Conservation (phyloP, 257 asterid genomes). For the Solanum virginianum region DNA sequence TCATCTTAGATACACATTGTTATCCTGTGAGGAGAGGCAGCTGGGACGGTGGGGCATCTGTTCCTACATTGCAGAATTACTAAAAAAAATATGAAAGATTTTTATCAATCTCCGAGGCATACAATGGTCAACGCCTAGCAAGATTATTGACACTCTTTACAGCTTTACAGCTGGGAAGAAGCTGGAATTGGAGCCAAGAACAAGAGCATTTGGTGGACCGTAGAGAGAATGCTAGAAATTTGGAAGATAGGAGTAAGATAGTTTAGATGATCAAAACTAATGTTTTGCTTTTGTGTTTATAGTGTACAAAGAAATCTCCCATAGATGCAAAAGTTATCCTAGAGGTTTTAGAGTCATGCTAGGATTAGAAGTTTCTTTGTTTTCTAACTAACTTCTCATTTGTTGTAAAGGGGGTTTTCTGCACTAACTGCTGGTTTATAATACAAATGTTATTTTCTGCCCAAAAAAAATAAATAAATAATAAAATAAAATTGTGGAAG, state of each 20-base stretch:
- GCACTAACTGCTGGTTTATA: not conserved
- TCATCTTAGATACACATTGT: not conserved
- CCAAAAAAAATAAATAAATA: not conserved
- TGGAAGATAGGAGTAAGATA: not conserved
- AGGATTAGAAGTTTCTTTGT: not conserved
- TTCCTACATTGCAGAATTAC: not conserved
- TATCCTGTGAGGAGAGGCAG: not conserved
- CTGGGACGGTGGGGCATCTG: not conserved
- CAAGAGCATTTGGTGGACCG: not conserved
- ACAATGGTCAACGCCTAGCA: not conserved
- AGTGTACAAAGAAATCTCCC: not conserved
- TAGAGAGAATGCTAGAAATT: not conserved
- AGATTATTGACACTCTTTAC: not conserved
- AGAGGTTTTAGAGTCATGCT: not conserved
- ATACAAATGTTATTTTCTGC: not conserved
- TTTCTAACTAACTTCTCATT: not conserved
- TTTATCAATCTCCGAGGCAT: not conserved
- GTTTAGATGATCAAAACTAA: not conserved
- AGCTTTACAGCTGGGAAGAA: not conserved
- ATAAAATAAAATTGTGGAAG: not conserved
- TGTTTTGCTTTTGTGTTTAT: not conserved
- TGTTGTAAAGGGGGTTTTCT: not conserved
- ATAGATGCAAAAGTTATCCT: not conserved
- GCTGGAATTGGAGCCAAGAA: not conserved
- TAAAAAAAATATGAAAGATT: not conserved